These are phyloP conservation scores for Apiospora kogelbergensis DNA, from an alignment of 2,329 filamentous ascomycete genomes.

Conservation along the genomic window DNA sequence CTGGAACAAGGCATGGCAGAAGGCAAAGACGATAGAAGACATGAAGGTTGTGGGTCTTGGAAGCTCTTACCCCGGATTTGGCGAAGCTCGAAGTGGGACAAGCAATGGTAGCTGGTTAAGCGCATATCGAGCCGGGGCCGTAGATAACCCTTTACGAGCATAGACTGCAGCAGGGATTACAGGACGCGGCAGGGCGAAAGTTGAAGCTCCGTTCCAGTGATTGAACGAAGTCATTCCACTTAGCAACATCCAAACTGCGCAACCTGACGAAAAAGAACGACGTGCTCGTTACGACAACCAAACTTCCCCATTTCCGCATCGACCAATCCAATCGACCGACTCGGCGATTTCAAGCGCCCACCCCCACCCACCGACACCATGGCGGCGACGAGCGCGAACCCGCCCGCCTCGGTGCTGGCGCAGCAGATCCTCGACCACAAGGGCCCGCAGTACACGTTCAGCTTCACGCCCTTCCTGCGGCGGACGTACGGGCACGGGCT, in stretches of 20 bases:
- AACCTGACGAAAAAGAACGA: too few relatives aligned
- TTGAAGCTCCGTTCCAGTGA: neutral
- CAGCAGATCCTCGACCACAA: conserved; percentile 57
- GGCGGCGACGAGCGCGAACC: conserved; percentile 17
- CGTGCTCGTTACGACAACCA: neutral
- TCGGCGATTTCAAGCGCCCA: neutral
- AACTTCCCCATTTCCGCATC: too few relatives aligned
- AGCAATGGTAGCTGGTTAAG: neutral
- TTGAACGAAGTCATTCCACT: neutral
- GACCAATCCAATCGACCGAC: neutral
- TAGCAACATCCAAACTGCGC: neutral
- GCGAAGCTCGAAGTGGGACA: neutral
- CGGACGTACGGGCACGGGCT: conserved; percentile 83
- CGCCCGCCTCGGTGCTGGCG: conserved; percentile 33
- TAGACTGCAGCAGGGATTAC: neutral
- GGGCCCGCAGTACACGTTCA: conserved; percentile 66
- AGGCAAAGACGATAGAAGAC: neutral
- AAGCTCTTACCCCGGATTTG: conserved; percentile 1
- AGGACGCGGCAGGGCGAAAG: neutral
- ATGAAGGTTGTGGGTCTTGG: neutral
- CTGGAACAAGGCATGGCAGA: neutral
- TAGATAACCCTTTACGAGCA: neutral
- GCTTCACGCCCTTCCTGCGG: conserved; percentile 83
- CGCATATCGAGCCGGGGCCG: neutral
- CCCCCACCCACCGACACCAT: neutral